Evolutionary conservation across 305 asterid genomes (phyloP), one percentile per base, ranked within the genome.

Genomic region (Lippia alba): DNA sequence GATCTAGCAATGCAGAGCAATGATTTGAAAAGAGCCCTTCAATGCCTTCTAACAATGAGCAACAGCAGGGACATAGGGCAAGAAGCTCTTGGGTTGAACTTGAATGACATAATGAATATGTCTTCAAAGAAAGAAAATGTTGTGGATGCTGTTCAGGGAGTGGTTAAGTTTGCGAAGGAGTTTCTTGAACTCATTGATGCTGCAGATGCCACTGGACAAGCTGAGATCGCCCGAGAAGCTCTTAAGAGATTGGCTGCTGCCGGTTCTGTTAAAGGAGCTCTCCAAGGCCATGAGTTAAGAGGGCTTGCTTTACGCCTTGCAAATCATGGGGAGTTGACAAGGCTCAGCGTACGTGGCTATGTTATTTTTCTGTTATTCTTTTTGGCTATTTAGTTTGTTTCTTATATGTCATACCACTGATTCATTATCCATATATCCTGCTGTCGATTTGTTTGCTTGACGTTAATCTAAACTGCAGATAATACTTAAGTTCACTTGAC

Each of bases 151-250:
- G 91, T 94, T 75, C 93, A 91, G 79, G 99, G 99, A 72, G 89
- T 91, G 18, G 96, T 83, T 39, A 94, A 91, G 71, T 94, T 85
- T 81, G 96, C 96, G 2, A 88, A 85, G 83, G 99, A 94, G 85
- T 94, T 91, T 70, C 81, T 89, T 78, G 92, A 88, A 45, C 91
- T 94, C 64, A 87, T 90, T 71, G 99, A 94, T 85, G 95, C 97
- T 78, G 99, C 99, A n/a, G 97, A 94, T 87, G 99, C 99, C 56
- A 91, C 99, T 44, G 99, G 84, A 66, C 97, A 94, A 81, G 87
- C 83, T 75, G 96, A 91, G 36, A 91, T 88, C 76, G 99, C 97
- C 39, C 97, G 99, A 40, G 99, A 94, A 79, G 97, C 99, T 74
- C 91, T 90, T 33, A 94, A 91, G 85, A 86, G 99, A 74, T 78